Conservation (phyloP, 805 yeast genomes). For the Teunomyces tritomae region DNA sequence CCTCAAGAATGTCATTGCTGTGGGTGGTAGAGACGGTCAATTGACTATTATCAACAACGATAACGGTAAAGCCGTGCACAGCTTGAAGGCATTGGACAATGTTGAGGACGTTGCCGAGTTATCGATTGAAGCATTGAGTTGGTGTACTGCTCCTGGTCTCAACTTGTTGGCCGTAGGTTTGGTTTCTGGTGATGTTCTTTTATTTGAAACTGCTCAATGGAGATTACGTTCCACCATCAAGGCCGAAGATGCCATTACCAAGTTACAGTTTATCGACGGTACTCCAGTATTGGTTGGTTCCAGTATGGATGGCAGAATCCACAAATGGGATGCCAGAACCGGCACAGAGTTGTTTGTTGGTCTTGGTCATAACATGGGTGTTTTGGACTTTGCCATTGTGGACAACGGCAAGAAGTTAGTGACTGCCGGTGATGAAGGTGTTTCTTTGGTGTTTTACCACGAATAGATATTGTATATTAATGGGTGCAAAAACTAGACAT, state of each 20-base stretch:
- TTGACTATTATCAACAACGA: conserved; percentile 74
- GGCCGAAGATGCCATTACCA: conserved; percentile 82
- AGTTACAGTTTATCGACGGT: conserved; percentile 60
- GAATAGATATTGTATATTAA: conserved; percentile 8
- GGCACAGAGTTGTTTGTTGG: conserved; percentile 77
- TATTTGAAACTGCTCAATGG: conserved; percentile 87
- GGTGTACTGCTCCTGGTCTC: conserved; percentile 63
- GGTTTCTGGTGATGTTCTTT: conserved; percentile 81
- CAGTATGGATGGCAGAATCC: conserved; percentile 81
- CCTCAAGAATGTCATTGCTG: conserved; percentile 57
- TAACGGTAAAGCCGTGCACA: conserved; percentile 66
- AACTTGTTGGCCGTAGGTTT: conserved; percentile 75
- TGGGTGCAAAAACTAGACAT: neutral
- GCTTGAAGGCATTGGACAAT: conserved; percentile 62
- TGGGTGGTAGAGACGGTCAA: conserved; percentile 87
- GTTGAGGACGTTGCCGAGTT: conserved; percentile 43
- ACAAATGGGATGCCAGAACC: conserved; percentile 86
- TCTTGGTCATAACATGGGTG: conserved; percentile 92
- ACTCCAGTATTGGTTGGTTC: conserved; percentile 65
- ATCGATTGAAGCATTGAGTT: conserved; percentile 61
- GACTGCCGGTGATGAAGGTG: conserved; percentile 98
- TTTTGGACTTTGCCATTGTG: conserved; percentile 75
- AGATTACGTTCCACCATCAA: conserved; percentile 69
- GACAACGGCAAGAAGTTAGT: conserved; percentile 66
- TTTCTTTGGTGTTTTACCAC: conserved; percentile 63